A percentile compares a stretch with the other conserved stretches of the same genome.
phyloP scores from a whole-genome alignment of 768 basidiomycete species.

The Kockovaella imperatae region DNA sequence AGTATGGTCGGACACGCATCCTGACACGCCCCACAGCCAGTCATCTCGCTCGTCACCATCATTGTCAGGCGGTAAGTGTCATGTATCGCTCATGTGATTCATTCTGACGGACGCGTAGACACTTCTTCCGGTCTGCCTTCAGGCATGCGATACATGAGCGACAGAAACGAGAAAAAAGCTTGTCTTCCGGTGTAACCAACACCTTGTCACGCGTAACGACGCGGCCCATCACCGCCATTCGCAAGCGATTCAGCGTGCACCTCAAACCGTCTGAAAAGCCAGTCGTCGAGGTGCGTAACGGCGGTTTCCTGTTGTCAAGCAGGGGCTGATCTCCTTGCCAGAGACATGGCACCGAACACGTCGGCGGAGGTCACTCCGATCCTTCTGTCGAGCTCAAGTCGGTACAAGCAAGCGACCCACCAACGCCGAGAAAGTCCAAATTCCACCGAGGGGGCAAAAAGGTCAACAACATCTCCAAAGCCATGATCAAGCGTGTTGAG shows the following conservation, averaged over 20 bases:
- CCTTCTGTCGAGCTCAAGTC: slow-evolving; percentile 22
- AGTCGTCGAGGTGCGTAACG: too few relatives aligned
- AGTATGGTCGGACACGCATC: background rate
- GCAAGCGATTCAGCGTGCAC: slow-evolving; percentile 23
- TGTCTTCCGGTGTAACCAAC: slow-evolving; percentile 19
- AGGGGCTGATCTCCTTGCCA: too few relatives aligned
- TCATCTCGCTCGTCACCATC: slow-evolving; percentile 43
- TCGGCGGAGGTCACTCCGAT: background rate
- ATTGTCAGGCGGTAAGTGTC: slow-evolving; percentile 30
- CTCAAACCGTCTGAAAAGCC: background rate
- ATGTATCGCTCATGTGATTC: background rate
- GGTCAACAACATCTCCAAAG: slow-evolving; percentile 31
- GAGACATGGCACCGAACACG: too few relatives aligned
- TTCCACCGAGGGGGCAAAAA: slow-evolving; percentile 17
- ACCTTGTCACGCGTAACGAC: slow-evolving; percentile 25
- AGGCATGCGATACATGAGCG: slow-evolving; percentile 34
- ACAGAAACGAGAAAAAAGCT: slow-evolving; percentile 9
- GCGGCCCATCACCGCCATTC: slow-evolving; percentile 10
- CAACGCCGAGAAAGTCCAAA: background rate
- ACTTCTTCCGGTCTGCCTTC: slow-evolving; percentile 42
- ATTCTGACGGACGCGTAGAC: background rate
- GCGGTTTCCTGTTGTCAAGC: too few relatives aligned
- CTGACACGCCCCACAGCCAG: slow-evolving; percentile 13
- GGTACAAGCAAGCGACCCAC: slow-evolving; percentile 1
- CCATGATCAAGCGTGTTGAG: slow-evolving; percentile 46